Evolutionary conservation across 2,329 filamentous ascomycete genomes (phyloP).

Genomic region (Cadophora gregata): DNA sequence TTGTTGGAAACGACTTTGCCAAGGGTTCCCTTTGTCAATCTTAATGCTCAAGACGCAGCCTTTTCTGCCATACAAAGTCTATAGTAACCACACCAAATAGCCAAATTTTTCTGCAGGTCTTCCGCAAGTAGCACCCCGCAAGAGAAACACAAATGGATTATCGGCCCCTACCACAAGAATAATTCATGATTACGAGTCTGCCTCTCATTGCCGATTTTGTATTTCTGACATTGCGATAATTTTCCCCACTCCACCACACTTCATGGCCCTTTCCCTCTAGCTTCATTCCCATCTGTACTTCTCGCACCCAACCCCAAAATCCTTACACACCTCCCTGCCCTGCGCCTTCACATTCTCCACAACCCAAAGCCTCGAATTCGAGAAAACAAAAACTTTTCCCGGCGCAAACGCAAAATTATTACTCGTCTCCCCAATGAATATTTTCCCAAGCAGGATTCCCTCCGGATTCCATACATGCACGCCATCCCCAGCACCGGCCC

Average conservation of each 20-base stretch:
- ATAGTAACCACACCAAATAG: no score
- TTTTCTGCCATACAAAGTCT: no score
- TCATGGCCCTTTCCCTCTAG: neutral
- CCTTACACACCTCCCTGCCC: constrained; percentile 21
- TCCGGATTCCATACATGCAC: constrained; percentile 19
- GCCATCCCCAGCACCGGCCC: constrained; percentile 12
- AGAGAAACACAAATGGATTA: no score
- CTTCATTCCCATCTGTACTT: neutral
- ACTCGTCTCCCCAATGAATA: constrained; percentile 21
- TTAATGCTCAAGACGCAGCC: no score
- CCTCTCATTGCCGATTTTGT: no score
- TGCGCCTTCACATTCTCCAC: constrained; percentile 19
- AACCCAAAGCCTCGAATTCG: constrained; percentile 18
- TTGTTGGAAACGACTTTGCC: no score
- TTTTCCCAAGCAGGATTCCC: constrained; percentile 18
- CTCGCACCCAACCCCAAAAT: constrained; percentile 17
- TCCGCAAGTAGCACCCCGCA: no score
- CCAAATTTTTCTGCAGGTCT: no score
- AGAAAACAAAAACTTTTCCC: constrained; percentile 21
- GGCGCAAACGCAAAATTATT: constrained; percentile 22
- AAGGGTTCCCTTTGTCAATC: no score
- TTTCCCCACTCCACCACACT: neutral
- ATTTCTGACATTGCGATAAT: no score
- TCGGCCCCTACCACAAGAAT: no score
- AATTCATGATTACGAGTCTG: no score